A percentile compares a stretch with the other conserved stretches of the same genome.
phyloP scores from a whole-genome alignment of 805 yeast species.

The Barnettozyma botsteinii region DNA sequence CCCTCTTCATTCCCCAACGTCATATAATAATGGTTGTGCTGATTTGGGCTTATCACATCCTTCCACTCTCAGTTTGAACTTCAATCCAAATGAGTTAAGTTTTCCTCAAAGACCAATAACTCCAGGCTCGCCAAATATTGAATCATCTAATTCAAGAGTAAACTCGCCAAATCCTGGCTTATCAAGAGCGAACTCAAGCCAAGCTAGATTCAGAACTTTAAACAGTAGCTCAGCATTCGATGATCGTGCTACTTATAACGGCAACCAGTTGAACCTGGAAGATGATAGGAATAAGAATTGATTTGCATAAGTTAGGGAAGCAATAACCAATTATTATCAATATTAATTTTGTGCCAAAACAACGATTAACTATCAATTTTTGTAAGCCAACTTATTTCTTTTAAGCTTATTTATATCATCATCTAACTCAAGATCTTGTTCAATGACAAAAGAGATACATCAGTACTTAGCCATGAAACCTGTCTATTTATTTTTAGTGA shows the following conservation, averaged over 20 bases:
- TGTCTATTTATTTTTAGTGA: no score
- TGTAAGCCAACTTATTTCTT: no score
- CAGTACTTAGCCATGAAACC: no score
- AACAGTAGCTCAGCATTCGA: constrained; percentile 25
- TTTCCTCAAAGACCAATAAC: constrained; percentile 10
- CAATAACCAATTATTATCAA: no score
- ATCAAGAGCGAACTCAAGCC: constrained; percentile 10
- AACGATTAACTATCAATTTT: no score
- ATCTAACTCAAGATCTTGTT: no score
- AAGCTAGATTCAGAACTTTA: constrained; percentile 26
- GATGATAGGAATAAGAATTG: constrained; percentile 30
- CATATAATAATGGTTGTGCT: constrained; percentile 1
- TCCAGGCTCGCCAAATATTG: constrained; percentile 17
- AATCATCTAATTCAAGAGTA: constrained; percentile 9
- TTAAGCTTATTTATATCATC: no score
- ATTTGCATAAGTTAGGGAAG: neutral
- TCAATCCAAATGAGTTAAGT: constrained; percentile 13
- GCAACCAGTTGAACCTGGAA: constrained; percentile 48
- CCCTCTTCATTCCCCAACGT: constrained; percentile 23
- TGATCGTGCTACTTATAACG: constrained; percentile 48
- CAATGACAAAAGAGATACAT: no score
- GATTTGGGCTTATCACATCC: constrained; percentile 18
- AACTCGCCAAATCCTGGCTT: constrained; percentile 7
- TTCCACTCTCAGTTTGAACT: constrained; percentile 19
- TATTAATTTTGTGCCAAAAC: no score